phyloP scores from a whole-genome alignment of 2,329 filamentous ascomycete species.

The Thelonectria discophora region DNA sequence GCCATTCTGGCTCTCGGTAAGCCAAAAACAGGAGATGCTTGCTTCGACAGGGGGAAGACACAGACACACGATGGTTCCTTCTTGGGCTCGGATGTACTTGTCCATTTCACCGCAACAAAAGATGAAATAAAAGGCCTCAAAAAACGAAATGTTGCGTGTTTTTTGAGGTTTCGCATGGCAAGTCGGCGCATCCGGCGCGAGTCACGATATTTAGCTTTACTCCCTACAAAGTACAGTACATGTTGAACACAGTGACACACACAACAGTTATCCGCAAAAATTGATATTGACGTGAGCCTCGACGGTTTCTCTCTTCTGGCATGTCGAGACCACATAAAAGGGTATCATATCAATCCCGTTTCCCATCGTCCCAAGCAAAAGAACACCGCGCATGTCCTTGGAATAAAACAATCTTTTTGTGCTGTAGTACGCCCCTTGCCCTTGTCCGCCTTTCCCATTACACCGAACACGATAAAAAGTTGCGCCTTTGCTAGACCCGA shows the following conservation, averaged over 20 bases:
- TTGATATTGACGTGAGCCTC: slow-evolving; percentile 13
- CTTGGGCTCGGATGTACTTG: background rate
- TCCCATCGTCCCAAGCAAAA: background rate
- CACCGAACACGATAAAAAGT: background rate
- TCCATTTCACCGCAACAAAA: background rate
- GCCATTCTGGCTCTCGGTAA: background rate
- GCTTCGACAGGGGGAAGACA: background rate
- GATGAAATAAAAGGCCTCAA: background rate
- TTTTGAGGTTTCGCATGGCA: background rate
- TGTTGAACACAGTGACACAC: too few species aligned
- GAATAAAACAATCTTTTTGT: background rate
- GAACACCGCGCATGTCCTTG: background rate
- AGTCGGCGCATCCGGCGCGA: background rate
- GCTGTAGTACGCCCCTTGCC: background rate
- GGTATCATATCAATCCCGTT: slow-evolving; percentile 21
- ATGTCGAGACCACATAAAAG: slow-evolving; percentile 3
- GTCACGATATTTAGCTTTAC: background rate
- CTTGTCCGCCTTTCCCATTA: background rate
- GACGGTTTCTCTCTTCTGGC: slow-evolving; percentile 1
- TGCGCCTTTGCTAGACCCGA: background rate
- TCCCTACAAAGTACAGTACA: too few species aligned
- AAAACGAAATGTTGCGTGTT: background rate
- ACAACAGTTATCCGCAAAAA: background rate
- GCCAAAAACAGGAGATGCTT: background rate
- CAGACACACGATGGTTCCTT: too few species aligned